Percentiles rank a stretch among this genome's conserved stretches.
Evolutionary conservation across 2,329 filamentous ascomycete species (phyloP).

Genomic region (Sporothrix brasiliensis): DNA sequence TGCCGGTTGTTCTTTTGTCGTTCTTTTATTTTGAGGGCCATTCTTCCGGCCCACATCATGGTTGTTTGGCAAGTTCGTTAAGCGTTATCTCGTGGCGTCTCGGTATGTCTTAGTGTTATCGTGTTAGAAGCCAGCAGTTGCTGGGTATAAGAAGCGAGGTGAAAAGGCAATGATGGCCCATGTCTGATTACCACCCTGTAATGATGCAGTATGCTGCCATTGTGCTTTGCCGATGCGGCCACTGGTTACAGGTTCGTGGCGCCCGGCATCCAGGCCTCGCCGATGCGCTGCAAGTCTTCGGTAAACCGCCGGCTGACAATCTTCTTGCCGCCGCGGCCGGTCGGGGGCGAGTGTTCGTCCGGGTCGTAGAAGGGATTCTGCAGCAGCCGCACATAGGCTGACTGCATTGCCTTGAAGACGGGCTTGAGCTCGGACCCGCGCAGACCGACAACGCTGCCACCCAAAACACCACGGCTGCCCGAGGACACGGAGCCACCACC

Average conservation of each 20-base stretch:
- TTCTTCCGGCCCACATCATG: neutral
- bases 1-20: neutral
- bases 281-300: slow-evolving; percentile 81
- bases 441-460: slow-evolving; percentile 59
- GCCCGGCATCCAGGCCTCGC: slow-evolving; percentile 80
- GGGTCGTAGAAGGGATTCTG: slow-evolving; percentile 96
- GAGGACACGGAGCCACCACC: slow-evolving; percentile 4
- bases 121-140: neutral
- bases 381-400: slow-evolving; percentile 83
- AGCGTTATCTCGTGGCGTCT: neutral
- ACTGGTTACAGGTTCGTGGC: slow-evolving; percentile 56
- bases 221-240: neutral
- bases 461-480: slow-evolving; percentile 34
- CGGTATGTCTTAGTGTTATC: slow-evolving; percentile 2
- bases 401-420: slow-evolving; percentile 89
- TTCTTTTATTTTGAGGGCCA: neutral
- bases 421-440: slow-evolving; percentile 86
- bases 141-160: neutral
- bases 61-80: neutral
- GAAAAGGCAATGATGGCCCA: neutral
- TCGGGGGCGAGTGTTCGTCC: slow-evolving; percentile 72
- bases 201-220: too few relatives aligned
- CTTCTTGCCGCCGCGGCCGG: slow-evolving; percentile 61
- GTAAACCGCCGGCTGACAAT: slow-evolving; percentile 83
- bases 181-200: neutral